These are phyloP conservation scores for Backusella morwellensis DNA, from an alignment of 192 early-diverging fungal genomes.

Conservation along the genomic window DNA sequence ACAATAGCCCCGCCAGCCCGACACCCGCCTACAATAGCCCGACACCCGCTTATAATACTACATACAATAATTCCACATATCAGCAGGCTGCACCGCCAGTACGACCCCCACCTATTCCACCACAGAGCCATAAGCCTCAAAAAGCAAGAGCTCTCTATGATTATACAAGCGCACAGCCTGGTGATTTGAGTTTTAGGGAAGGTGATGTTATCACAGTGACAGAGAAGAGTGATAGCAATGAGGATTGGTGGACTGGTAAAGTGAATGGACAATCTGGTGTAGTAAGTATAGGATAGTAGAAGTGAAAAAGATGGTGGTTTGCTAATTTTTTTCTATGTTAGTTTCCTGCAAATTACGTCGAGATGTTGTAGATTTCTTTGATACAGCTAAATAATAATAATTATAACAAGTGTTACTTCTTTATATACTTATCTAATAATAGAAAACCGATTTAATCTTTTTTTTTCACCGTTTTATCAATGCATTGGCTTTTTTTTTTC, in stretches of 20 bases:
- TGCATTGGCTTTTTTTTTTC: not conserved
- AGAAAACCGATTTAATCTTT: not conserved
- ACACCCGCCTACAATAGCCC: not conserved
- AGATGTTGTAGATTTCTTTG: not conserved
- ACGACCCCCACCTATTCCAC: constrained; percentile 45
- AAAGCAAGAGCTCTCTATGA: constrained; percentile 39
- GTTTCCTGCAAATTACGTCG: not conserved
- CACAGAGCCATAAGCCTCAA: constrained; percentile 34
- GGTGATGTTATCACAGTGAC: constrained; percentile 44
- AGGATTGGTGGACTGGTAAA: constrained; percentile 47
- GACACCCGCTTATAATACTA: not conserved
- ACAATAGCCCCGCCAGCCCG: not conserved
- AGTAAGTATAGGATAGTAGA: constrained; percentile 14
- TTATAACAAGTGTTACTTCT: not conserved
- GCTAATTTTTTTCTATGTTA: not conserved
- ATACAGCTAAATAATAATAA: not conserved
- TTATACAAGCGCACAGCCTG: constrained; percentile 33
- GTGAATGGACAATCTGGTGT: constrained; percentile 20
- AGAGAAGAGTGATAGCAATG: constrained; percentile 39
- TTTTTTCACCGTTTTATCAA: not conserved
- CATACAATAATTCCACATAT: not conserved
- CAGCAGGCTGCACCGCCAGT: not conserved
- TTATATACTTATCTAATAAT: not conserved
- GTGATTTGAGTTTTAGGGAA: constrained; percentile 41
- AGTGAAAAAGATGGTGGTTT: too few species aligned